Evolutionary conservation across 2,329 filamentous ascomycete species (phyloP).

Genomic region (Aureobasidium mangrovei): DNA sequence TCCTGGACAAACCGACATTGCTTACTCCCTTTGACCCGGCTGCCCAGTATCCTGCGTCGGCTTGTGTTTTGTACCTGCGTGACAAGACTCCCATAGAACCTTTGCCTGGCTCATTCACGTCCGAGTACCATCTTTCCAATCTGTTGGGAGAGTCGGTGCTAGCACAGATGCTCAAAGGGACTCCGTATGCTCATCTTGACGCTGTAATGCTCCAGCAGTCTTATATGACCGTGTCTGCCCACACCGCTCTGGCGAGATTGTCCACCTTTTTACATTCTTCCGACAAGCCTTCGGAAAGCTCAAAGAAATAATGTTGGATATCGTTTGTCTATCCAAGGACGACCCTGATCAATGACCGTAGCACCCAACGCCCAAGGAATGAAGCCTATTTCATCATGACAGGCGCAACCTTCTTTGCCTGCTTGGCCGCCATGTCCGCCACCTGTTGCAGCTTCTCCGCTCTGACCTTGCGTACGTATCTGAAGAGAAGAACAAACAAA

Average conservation of each 20-base stretch:
- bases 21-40: background rate
- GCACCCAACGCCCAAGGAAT: background rate
- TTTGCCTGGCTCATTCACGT: background rate
- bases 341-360: background rate
- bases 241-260: background rate
- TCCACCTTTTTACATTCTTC: background rate
- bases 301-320: background rate
- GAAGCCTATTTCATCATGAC: constrained; percentile 37
- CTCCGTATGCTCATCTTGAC: background rate
- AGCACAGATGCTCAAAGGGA: background rate
- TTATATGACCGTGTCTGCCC: constrained; percentile 9
- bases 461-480: constrained; percentile 65
- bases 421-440: constrained; percentile 52
- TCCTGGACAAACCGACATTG: background rate
- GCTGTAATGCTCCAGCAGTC: constrained; percentile 1
- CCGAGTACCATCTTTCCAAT: background rate
- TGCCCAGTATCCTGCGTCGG: background rate
- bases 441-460: constrained; percentile 61
- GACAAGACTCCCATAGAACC: background rate
- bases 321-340: background rate
- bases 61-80: background rate
- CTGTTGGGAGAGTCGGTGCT: background rate
- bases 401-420: constrained; percentile 45
- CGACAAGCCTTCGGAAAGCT: background rate
- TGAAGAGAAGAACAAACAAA: constrained; percentile 74